These are phyloP conservation scores for Aspergillus hiratsukae DNA, from an alignment of 2,329 filamentous ascomycete species.

Conservation along the genomic window DNA sequence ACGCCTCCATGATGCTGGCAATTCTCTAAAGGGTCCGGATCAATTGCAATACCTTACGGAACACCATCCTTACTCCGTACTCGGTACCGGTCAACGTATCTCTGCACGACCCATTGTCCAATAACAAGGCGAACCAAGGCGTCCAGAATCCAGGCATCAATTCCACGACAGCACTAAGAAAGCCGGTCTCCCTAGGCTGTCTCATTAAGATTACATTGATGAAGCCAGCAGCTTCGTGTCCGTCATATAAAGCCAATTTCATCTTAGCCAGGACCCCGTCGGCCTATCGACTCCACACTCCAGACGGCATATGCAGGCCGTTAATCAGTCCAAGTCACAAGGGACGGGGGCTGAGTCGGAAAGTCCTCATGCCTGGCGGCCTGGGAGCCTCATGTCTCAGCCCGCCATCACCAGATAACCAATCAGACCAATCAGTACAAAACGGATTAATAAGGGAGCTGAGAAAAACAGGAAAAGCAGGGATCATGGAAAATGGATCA, in stretches of 20 bases:
- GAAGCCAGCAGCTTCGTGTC: not conserved
- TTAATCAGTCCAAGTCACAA: not conserved
- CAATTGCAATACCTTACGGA: not conserved
- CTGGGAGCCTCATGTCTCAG: not conserved
- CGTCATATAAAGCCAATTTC: not conserved
- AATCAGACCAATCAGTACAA: not conserved
- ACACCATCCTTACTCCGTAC: not conserved
- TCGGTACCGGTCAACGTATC: not conserved
- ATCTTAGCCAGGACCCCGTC: not conserved
- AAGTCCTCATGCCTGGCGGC: not conserved
- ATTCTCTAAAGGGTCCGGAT: not conserved
- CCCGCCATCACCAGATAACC: not conserved
- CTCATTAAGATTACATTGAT: not conserved
- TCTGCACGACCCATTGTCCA: not conserved
- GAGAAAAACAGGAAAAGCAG: not conserved
- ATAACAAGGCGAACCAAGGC: slow-evolving; percentile 1
- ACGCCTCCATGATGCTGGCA: not conserved
- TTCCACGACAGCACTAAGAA: not conserved
- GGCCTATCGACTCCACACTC: not conserved
- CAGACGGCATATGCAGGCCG: not conserved
- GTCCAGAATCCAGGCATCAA: slow-evolving; percentile 9
- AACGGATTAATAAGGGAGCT: not conserved
- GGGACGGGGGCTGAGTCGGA: not conserved
- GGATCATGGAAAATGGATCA: slow-evolving; percentile 3
- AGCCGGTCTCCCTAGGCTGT: not conserved